Percentiles rank a stretch among this genome's conserved stretches.
phyloP scores from a whole-genome alignment of 2,329 filamentous ascomycete species.

The Fragosphaeria purpurea region DNA sequence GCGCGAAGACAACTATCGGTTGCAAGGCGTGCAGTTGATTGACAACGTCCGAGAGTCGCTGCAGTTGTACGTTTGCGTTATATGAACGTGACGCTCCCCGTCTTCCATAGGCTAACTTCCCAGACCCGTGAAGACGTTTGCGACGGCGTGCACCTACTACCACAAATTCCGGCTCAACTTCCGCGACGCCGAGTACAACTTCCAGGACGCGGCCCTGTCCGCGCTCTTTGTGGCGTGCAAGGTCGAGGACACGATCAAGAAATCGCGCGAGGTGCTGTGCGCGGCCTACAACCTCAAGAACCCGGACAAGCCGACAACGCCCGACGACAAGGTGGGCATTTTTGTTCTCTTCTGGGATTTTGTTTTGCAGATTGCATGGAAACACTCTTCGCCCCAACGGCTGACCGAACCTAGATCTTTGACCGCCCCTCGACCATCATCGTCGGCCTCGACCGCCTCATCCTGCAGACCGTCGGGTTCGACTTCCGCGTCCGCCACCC shows the following conservation, averaged over 20 bases:
- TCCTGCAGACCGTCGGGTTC: constrained; percentile 86
- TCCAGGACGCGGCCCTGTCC: constrained; percentile 75
- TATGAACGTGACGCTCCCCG: background rate
- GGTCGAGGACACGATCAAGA: constrained; percentile 95
- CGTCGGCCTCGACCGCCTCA: constrained; percentile 81
- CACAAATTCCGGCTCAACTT: constrained; percentile 87
- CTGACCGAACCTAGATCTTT: constrained; percentile 49
- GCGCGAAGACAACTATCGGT: constrained; percentile 67
- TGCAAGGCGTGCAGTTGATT: constrained; percentile 84
- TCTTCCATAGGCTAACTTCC: background rate
- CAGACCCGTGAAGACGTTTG: constrained; percentile 82
- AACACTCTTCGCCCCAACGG: background rate
- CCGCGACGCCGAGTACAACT: constrained; percentile 76
- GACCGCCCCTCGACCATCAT: constrained; percentile 70
- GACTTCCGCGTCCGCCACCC: constrained; percentile 87
- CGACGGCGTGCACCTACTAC: constrained; percentile 85
- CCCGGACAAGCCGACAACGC: constrained; percentile 55
- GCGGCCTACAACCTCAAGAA: constrained; percentile 79
- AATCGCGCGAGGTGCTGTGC: constrained; percentile 85
- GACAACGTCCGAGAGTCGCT: constrained; percentile 72
- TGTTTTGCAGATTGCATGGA: too few relatives aligned
- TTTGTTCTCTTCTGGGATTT: too few relatives aligned
- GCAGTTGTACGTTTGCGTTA: constrained; percentile 53
- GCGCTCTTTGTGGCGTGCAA: constrained; percentile 91
- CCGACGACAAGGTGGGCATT: constrained; percentile 63